A percentile compares a stretch with the other conserved stretches of the same genome.
phyloP scores from a whole-genome alignment of 768 basidiomycete genomes.

The Fibroporia radiculosa region DNA sequence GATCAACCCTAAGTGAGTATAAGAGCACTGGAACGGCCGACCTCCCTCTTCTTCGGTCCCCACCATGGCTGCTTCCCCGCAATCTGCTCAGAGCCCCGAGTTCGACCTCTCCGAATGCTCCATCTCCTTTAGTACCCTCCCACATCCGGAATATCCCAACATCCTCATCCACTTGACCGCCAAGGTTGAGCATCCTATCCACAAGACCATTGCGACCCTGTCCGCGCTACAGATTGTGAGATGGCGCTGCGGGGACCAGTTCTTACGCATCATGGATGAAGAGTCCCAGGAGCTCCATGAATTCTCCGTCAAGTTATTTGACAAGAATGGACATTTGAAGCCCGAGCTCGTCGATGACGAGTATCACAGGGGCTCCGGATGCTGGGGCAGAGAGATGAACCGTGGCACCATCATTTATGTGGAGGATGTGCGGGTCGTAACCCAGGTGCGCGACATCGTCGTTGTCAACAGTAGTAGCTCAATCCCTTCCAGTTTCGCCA shows the following conservation, averaged over 20 bases:
- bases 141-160: not conserved
- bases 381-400: conserved; percentile 25
- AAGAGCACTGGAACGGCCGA: too few species aligned
- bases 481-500: conserved; percentile 1
- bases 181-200: conserved; percentile 5
- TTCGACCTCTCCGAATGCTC: too few species aligned
- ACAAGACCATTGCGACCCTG: conserved; percentile 8
- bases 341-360: conserved; percentile 19
- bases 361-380: conserved; percentile 25
- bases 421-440: conserved; percentile 16
- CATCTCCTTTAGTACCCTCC: too few species aligned
- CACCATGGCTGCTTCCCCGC: too few species aligned
- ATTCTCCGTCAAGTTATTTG: conserved; percentile 24
- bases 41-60: too few species aligned
- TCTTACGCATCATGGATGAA: conserved; percentile 20
- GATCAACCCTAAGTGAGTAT: too few species aligned
- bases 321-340: conserved; percentile 21
- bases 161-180: not conserved
- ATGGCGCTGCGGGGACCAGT: not conserved
- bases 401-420: conserved; percentile 23
- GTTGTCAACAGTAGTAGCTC: not conserved
- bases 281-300: conserved; percentile 24
- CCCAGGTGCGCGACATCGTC: conserved; percentile 11
- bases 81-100: too few species aligned
- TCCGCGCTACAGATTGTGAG: conserved; percentile 9